Percentiles rank a stretch among this genome's conserved stretches.
phyloP scores from a whole-genome alignment of 2,329 filamentous ascomycete genomes.

The Ceratocystis smalleyi region DNA sequence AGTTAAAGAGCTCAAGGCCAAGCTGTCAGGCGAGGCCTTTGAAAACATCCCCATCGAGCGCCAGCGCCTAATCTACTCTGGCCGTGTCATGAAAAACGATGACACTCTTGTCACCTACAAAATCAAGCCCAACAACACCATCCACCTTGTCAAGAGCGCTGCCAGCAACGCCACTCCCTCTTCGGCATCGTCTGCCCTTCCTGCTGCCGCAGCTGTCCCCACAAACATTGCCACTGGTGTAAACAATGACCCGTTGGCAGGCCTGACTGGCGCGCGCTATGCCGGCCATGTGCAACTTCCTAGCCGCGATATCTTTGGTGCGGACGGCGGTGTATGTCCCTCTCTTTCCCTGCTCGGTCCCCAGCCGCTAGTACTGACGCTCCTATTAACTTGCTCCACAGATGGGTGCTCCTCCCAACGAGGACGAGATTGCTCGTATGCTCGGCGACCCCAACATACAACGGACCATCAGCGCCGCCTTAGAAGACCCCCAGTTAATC shows the following conservation, averaged over 20 bases:
- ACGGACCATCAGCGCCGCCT: constrained; percentile 80
- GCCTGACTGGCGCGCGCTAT: constrained; percentile 81
- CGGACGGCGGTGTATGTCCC: constrained; percentile 73
- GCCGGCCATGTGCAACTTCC: constrained; percentile 84
- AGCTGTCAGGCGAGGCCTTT: constrained; percentile 64
- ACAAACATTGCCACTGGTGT: constrained; percentile 70
- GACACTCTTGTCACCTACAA: constrained; percentile 77
- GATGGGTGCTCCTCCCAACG: constrained; percentile 78
- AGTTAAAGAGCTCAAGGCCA: constrained; percentile 75
- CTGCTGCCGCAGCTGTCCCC: constrained; percentile 34
- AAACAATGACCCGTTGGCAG: constrained; percentile 78
- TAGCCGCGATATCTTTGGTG: constrained; percentile 75
- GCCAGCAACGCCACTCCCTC: constrained; percentile 56
- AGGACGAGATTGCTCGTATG: constrained; percentile 70
- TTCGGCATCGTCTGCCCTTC: constrained; percentile 28
- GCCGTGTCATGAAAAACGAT: constrained; percentile 87
- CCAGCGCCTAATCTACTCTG: constrained; percentile 93
- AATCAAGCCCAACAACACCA: constrained; percentile 88
- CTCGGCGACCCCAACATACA: constrained; percentile 78
- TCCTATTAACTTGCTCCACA: constrained; percentile 24
- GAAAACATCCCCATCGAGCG: constrained; percentile 77
- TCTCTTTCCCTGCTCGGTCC: neutral
- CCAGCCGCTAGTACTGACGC: neutral
- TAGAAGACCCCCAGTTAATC: constrained; percentile 87
- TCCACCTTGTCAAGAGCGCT: constrained; percentile 93